These are phyloP conservation scores for Beauveria bassiana DNA, from an alignment of 2,329 filamentous ascomycete genomes.

Conservation along the genomic window DNA sequence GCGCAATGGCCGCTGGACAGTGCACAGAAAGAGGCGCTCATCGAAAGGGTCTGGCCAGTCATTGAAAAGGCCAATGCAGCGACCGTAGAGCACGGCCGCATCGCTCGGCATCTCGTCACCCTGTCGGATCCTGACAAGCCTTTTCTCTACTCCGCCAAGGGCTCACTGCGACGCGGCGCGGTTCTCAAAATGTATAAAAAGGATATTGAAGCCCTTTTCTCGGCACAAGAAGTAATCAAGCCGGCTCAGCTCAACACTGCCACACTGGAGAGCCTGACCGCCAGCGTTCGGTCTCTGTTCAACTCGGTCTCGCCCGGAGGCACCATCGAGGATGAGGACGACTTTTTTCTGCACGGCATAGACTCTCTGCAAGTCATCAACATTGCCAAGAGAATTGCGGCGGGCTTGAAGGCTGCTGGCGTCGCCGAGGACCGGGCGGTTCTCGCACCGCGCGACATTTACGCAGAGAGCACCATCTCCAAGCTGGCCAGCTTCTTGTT, in stretches of 20 bases:
- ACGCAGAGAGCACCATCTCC: constrained; percentile 22
- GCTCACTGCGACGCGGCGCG: constrained; percentile 33
- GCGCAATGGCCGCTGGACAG: constrained; percentile 19
- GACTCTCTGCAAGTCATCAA: constrained; percentile 32
- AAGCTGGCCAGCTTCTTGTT: constrained; percentile 19
- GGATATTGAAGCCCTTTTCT: constrained; percentile 36
- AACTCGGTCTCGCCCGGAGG: constrained; percentile 13
- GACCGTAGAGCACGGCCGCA: constrained; percentile 38
- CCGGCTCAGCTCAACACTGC: constrained; percentile 15
- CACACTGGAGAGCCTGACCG: constrained; percentile 17
- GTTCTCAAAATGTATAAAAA: constrained; percentile 33
- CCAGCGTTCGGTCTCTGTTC: constrained; percentile 19
- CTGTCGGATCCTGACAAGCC: constrained; percentile 33
- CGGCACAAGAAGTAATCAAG: constrained; percentile 16
- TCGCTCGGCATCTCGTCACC: constrained; percentile 31
- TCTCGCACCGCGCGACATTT: constrained; percentile 20
- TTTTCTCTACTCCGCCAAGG: constrained; percentile 37
- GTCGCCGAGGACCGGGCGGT: constrained; percentile 8
- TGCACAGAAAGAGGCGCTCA: constrained; percentile 20
- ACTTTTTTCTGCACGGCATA: constrained; percentile 31
- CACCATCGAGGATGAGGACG: constrained; percentile 19
- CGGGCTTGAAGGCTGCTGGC: constrained; percentile 16
- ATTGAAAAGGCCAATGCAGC: constrained; percentile 35
- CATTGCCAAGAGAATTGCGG: constrained; percentile 15
- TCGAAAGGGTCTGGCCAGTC: constrained; percentile 36